Percentiles rank a stretch among this genome's conserved stretches.
Evolutionary conservation across 768 basidiomycete species (phyloP).

Genomic region (Xerocomus brunneocitrinus): DNA sequence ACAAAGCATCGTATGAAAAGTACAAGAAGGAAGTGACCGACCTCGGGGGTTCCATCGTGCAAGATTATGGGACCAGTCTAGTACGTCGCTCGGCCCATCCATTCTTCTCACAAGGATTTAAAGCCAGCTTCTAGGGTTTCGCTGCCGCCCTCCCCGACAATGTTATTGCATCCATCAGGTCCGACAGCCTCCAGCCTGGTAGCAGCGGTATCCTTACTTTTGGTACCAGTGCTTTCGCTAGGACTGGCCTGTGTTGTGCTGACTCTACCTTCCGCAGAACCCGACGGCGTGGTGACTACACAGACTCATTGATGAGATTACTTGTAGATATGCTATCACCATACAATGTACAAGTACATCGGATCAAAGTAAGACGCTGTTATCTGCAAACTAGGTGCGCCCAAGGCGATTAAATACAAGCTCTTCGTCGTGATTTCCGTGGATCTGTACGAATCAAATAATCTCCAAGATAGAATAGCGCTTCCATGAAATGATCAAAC

Average conservation of each 20-base stretch:
- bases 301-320: background rate
- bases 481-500: background rate
- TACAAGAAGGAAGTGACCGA: conserved; percentile 6
- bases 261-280: conserved; percentile 10
- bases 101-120: background rate
- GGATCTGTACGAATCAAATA: background rate
- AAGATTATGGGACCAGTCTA: conserved; percentile 3
- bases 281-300: conserved; percentile 6
- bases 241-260: background rate
- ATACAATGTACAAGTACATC: background rate
- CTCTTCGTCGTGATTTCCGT: background rate
- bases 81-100: background rate
- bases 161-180: background rate
- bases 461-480: background rate
- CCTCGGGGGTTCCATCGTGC: conserved; percentile 5
- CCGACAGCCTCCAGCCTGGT: background rate
- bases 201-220: conserved; percentile 9
- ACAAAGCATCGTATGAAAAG: conserved; percentile 3
- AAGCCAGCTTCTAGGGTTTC: conserved; percentile 12
- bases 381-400: background rate
- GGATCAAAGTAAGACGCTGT: background rate
- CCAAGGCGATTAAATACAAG: background rate
- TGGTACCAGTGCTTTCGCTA: conserved; percentile 4
- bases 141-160: conserved; percentile 8
- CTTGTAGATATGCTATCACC: background rate